Percentiles rank a stretch among this genome's conserved stretches.
Conservation (phyloP, 371 early-diverging fungal species). For the Apophysomyces ossiformis region DNA sequence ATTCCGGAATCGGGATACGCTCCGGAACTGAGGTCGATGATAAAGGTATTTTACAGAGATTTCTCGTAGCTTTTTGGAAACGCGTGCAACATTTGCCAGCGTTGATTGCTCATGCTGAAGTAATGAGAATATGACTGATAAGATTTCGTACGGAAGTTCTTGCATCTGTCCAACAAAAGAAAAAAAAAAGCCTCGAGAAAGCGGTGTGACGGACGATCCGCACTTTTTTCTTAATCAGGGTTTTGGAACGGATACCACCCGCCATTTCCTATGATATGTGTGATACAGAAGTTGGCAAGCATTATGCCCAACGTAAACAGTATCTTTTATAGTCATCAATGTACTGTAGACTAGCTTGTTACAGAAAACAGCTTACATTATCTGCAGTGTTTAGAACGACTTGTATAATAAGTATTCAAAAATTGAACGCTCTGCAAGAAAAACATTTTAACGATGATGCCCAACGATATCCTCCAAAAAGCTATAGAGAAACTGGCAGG, state of each 20-base stretch:
- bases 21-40: constrained; percentile 7
- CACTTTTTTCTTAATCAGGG: not conserved
- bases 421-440: too few relatives aligned
- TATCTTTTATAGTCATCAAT: too few relatives aligned
- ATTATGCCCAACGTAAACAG: too few relatives aligned
- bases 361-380: too few relatives aligned
- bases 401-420: too few relatives aligned
- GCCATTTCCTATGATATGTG: not conserved
- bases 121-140: not conserved
- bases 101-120: constrained; percentile 1
- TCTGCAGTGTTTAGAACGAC: too few relatives aligned
- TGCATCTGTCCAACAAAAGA: not conserved
- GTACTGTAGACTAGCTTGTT: too few relatives aligned
- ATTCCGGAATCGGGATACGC: not conserved
- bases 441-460: too few relatives aligned
- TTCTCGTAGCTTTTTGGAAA: not conserved
- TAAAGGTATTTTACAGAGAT: constrained; percentile 14
- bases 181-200: not conserved
- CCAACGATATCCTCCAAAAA: too few relatives aligned
- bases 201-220: not conserved
- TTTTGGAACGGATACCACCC: not conserved
- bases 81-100: not conserved
- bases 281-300: not conserved
- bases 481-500: too few relatives aligned
- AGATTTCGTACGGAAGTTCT: not conserved